Conservation (phyloP, 257 asterid species). For the Primulina tabacum region DNA sequence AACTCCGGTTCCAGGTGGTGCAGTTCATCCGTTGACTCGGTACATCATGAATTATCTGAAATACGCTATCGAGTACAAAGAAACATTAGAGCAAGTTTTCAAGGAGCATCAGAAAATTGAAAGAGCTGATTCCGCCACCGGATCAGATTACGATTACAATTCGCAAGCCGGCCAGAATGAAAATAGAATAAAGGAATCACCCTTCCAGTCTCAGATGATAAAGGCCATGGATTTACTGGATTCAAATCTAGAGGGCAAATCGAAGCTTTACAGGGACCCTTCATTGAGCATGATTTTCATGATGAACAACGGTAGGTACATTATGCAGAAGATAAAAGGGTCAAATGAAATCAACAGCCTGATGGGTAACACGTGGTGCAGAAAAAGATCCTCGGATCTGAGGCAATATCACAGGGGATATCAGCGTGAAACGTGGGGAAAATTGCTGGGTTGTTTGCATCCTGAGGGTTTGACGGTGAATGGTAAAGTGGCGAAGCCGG, state of each 20-base stretch:
- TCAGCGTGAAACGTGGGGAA: slow-evolving; percentile 94
- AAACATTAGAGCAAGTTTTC: slow-evolving; percentile 68
- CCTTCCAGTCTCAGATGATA: slow-evolving; percentile 51
- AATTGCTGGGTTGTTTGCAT: slow-evolving; percentile 42
- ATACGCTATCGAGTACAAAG: slow-evolving; percentile 48
- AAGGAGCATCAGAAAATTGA: slow-evolving; percentile 64
- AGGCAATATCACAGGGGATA: slow-evolving; percentile 77
- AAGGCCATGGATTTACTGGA: slow-evolving; percentile 67
- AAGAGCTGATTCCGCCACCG: slow-evolving; percentile 46
- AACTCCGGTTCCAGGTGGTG: slow-evolving; percentile 77
- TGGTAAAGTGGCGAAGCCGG: slow-evolving; percentile 76
- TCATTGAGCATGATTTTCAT: slow-evolving; percentile 69
- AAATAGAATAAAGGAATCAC: slow-evolving; percentile 26
- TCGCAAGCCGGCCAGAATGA: slow-evolving; percentile 24
- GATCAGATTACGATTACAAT: slow-evolving; percentile 37
- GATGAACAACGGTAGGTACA: slow-evolving; percentile 96
- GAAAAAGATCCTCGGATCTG: slow-evolving; percentile 71
- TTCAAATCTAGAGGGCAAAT: slow-evolving; percentile 59
- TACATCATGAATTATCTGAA: slow-evolving; percentile 65
- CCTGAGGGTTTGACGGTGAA: slow-evolving; percentile 66
- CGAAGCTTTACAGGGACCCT: slow-evolving; percentile 65
- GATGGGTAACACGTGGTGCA: slow-evolving; percentile 66
- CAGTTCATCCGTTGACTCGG: slow-evolving; percentile 81
- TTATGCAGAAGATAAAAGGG: slow-evolving; percentile 65
- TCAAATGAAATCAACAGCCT: slow-evolving; percentile 46